Conservation (phyloP, 192 early-diverging fungal species). For the Coemansia reversa region DNA sequence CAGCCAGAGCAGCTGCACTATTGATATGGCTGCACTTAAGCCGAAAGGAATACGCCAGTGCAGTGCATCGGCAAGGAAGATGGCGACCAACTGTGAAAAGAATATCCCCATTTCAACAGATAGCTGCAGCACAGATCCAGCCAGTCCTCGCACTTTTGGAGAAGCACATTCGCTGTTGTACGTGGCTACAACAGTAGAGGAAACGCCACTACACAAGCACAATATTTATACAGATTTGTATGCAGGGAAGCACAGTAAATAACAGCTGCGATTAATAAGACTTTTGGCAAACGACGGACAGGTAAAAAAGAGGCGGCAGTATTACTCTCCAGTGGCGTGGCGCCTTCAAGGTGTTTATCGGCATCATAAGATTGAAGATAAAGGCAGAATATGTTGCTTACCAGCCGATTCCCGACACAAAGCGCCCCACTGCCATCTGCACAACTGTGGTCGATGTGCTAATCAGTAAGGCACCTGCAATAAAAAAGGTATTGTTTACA, state of each 20-base stretch:
- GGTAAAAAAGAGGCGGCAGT: no score
- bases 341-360: no score
- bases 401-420: constrained; percentile 68
- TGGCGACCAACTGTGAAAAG: constrained; percentile 61
- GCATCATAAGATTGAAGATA: not conserved
- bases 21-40: constrained; percentile 58
- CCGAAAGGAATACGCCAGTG: constrained; percentile 72
- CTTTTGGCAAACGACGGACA: no score
- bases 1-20: constrained; percentile 56
- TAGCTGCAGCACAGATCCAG: constrained; percentile 74
- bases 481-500: constrained; percentile 64
- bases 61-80: constrained; percentile 53
- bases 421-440: constrained; percentile 69
- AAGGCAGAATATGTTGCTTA: constrained; percentile 11
- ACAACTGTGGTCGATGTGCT: constrained; percentile 57
- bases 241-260: not conserved
- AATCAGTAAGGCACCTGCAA: constrained; percentile 65
- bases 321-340: no score
- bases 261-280: not conserved
- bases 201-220: constrained; percentile 69
- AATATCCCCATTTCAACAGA: constrained; percentile 77
- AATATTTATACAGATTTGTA: constrained; percentile 16
- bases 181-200: constrained; percentile 58
- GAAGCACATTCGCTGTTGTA: constrained; percentile 81
- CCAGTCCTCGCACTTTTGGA: constrained; percentile 59